A percentile compares a stretch with the other conserved stretches of the same genome.
phyloP scores from a whole-genome alignment of 2,329 filamentous ascomycete species.

The Phyllosticta paracitricarpa region DNA sequence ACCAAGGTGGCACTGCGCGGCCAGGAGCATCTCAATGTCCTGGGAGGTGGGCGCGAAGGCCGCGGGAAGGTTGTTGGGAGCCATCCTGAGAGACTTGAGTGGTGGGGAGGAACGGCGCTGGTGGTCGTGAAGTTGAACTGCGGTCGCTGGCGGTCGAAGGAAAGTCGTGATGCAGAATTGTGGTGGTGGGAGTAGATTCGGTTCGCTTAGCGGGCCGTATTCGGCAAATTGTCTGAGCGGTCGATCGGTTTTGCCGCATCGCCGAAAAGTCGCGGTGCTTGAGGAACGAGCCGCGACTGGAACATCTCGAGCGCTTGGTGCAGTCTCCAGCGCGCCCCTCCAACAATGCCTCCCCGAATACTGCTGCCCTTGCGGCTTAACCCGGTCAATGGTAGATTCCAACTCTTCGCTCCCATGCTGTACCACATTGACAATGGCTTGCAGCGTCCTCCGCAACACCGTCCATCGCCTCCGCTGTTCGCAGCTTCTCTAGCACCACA shows the following conservation, averaged over 20 bases:
- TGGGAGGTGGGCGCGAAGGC: constrained; percentile 94
- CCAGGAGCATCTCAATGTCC: constrained; percentile 99
- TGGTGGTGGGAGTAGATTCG: constrained; percentile 8
- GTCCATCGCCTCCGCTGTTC: constrained; percentile 40
- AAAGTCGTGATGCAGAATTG: constrained; percentile 12
- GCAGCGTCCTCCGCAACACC: constrained; percentile 18
- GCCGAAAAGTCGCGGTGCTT: background rate
- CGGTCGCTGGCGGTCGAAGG: constrained; percentile 13
- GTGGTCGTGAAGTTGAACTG: constrained; percentile 14
- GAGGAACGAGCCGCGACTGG: background rate
- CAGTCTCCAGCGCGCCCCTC: constrained; percentile 1
- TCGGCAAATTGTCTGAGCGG: constrained; percentile 7
- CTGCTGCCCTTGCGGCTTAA: constrained; percentile 33
- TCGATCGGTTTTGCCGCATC: constrained; percentile 4
- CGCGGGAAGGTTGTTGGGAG: constrained; percentile 85
- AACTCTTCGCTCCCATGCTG: background rate
- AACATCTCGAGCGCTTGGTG: background rate
- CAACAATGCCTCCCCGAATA: constrained; percentile 40
- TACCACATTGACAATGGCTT: constrained; percentile 1
- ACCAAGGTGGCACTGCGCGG: constrained; percentile 91
- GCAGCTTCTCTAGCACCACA: constrained; percentile 48
- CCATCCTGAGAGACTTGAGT: constrained; percentile 62
- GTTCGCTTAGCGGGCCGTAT: constrained; percentile 15
- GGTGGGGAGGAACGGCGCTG: constrained; percentile 13
- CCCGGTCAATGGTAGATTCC: constrained; percentile 26